Percentiles rank a stretch among this genome's conserved stretches.
These are phyloP conservation scores for Typha latifolia DNA, from an alignment of 176 grass and related monocot species.

Conservation along the genomic window DNA sequence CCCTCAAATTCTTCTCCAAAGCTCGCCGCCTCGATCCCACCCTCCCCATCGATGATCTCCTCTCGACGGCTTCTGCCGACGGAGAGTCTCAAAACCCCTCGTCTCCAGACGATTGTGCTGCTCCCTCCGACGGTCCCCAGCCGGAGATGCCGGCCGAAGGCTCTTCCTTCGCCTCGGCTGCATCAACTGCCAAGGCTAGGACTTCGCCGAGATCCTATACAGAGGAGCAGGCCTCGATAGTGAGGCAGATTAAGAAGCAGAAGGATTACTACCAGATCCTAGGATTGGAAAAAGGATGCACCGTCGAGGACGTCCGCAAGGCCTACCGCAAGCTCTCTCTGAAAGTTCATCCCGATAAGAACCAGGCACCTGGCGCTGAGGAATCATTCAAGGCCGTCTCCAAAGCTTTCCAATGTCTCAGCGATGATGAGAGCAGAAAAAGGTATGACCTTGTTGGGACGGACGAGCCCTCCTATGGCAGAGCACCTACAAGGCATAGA, in stretches of 20 bases:
- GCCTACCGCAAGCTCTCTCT: slow-evolving; percentile 17
- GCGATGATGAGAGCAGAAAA: slow-evolving; percentile 7
- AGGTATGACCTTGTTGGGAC: slow-evolving; percentile 5
- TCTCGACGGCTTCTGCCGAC: slow-evolving; percentile 23
- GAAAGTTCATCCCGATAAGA: slow-evolving; percentile 26
- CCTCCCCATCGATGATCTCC: slow-evolving; percentile 60
- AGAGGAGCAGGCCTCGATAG: slow-evolving; percentile 12
- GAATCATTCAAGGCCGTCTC: slow-evolving; percentile 24
- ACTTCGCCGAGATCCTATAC: background rate
- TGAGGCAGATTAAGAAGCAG: slow-evolving; percentile 14
- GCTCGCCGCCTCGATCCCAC: slow-evolving; percentile 81
- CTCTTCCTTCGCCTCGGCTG: background rate
- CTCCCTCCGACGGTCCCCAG: background rate
- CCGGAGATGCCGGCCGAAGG: background rate
- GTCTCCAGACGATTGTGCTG: background rate
- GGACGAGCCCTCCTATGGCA: background rate
- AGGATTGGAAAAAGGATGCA: slow-evolving; percentile 7
- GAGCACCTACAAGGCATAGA: background rate
- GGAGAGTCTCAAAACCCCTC: background rate
- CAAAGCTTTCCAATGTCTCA: slow-evolving; percentile 25
- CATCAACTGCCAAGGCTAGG: background rate
- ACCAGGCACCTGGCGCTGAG: slow-evolving; percentile 19
- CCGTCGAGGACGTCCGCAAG: slow-evolving; percentile 9
- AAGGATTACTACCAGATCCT: slow-evolving; percentile 26
- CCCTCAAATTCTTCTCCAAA: slow-evolving; percentile 76